A percentile compares a stretch with the other conserved stretches of the same genome.
phyloP scores from a whole-genome alignment of 2,329 filamentous ascomycete genomes.

The Colletotrichum cordylinicola region DNA sequence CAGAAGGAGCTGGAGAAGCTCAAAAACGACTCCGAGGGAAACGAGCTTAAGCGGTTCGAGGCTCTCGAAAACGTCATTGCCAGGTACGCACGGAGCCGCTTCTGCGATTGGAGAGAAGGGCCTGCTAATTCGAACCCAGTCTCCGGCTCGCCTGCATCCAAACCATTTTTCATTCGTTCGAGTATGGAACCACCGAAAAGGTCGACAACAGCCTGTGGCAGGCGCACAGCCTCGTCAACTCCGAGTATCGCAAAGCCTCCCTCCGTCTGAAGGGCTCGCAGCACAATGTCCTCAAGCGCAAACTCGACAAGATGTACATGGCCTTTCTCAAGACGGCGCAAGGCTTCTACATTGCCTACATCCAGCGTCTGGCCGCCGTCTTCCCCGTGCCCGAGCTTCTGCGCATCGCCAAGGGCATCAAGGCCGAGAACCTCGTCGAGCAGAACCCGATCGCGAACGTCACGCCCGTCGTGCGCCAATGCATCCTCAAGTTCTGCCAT shows the following conservation, averaged over 20 bases:
- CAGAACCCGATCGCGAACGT: slow-evolving; percentile 50
- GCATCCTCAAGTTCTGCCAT: slow-evolving; percentile 78
- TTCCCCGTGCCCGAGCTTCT: slow-evolving; percentile 60
- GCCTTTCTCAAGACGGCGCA: slow-evolving; percentile 88
- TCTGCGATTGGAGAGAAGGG: neutral
- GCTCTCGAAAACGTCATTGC: slow-evolving; percentile 48
- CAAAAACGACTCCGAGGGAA: slow-evolving; percentile 38
- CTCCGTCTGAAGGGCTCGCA: slow-evolving; percentile 57
- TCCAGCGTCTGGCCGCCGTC: slow-evolving; percentile 74
- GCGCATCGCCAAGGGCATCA: slow-evolving; percentile 46
- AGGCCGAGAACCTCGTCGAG: slow-evolving; percentile 46
- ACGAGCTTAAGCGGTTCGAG: slow-evolving; percentile 49
- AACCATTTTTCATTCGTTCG: slow-evolving; percentile 75
- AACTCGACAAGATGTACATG: slow-evolving; percentile 81
- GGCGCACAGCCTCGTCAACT: slow-evolving; percentile 78
- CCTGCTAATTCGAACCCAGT: slow-evolving; percentile 42
- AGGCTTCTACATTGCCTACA: slow-evolving; percentile 86
- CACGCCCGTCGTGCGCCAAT: slow-evolving; percentile 55
- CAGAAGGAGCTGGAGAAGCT: slow-evolving; percentile 49
- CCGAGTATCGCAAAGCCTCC: slow-evolving; percentile 75
- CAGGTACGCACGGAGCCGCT: slow-evolving; percentile 36
- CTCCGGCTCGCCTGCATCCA: slow-evolving; percentile 76
- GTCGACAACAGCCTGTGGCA: slow-evolving; percentile 80
- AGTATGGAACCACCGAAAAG: slow-evolving; percentile 65
- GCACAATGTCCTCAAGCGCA: slow-evolving; percentile 70